These are phyloP conservation scores for Cenchrus americanus DNA, from an alignment of 176 grass and related monocot species.

Conservation along the genomic window DNA sequence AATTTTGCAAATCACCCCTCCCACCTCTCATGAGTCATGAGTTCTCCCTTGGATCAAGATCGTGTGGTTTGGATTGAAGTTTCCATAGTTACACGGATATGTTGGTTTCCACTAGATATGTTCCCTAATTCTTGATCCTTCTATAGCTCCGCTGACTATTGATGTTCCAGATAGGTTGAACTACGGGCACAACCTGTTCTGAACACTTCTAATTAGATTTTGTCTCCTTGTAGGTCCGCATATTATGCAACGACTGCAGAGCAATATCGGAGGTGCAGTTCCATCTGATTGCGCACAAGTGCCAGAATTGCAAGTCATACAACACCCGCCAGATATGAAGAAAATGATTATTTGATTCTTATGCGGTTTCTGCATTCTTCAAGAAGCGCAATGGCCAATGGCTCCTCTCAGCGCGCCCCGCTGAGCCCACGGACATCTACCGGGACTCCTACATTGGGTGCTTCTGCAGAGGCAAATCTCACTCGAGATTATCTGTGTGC, in stretches of 20 bases:
- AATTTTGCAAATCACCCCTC: no score
- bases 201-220: neutral
- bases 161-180: neutral
- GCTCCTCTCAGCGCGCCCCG: neutral
- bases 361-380: neutral
- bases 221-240: slow-evolving; percentile 58
- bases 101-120: no score
- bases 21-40: no score
- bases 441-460: neutral
- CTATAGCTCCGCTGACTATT: neutral
- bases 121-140: no score
- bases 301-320: slow-evolving; percentile 88
- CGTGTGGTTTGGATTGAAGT: no score
- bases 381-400: neutral
- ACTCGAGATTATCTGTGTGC: neutral
- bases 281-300: slow-evolving; percentile 88
- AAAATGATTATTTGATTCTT: neutral
- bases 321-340: slow-evolving; percentile 84
- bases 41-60: no score
- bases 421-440: neutral
- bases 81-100: no score
- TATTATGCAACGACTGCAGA: slow-evolving; percentile 90
- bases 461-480: neutral
- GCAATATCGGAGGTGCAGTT: slow-evolving; percentile 67
- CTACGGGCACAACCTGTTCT: neutral